Evolutionary conservation across 148 eudicot species (phyloP).

Genomic region (Camellia granthamiana): DNA sequence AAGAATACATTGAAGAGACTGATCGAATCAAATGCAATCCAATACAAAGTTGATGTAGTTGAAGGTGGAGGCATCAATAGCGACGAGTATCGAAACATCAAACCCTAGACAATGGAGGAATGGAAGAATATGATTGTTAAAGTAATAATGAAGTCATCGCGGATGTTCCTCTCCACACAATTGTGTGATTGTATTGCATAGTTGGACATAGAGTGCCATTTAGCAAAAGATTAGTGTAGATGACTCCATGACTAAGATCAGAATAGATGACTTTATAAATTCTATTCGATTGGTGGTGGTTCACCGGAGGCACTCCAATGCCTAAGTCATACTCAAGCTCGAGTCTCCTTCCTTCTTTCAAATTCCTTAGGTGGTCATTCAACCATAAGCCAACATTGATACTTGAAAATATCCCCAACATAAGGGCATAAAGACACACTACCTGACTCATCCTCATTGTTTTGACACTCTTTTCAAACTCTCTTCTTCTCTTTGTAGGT

Average conservation of each 20-base stretch:
- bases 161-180: not conserved
- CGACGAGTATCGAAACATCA: constrained; percentile 18
- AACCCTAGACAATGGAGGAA: constrained; percentile 18
- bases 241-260: too few relatives aligned
- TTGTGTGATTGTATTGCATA: not conserved
- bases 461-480: not conserved
- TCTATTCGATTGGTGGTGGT: too few relatives aligned
- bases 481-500: not conserved
- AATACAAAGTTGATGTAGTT: not conserved
- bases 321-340: too few relatives aligned
- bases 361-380: not conserved
- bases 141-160: not conserved
- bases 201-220: not conserved
- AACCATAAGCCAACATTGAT: not conserved
- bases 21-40: constrained; percentile 16
- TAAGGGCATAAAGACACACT: not conserved
- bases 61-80: constrained; percentile 1
- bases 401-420: not conserved
- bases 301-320: too few relatives aligned
- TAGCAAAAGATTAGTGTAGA: too few relatives aligned
- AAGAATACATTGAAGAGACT: not conserved
- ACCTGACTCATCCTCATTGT: not conserved
- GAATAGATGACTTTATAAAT: too few relatives aligned
- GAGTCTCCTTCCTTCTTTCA: not conserved
- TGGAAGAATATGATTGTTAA: constrained; percentile 18